Evolutionary conservation across 2,329 filamentous ascomycete genomes (phyloP), one percentile per base, ranked within the genome.

Genomic region (Claviceps cyperi): DNA sequence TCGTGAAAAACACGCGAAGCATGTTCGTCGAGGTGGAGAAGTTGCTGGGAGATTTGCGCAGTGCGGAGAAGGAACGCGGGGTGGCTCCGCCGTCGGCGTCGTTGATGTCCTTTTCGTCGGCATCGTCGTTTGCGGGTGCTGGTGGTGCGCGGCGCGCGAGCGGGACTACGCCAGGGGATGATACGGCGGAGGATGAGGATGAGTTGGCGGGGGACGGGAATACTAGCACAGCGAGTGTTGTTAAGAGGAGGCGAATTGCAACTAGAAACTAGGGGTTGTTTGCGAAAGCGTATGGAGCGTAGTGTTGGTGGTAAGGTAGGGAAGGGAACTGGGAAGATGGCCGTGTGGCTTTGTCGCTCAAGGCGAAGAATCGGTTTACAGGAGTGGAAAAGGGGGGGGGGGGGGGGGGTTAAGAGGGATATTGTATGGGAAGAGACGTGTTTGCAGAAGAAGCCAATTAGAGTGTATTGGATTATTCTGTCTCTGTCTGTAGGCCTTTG

Each of bases 1-100:
- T 96, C 32, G 90, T 95, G 35, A 83, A 86, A 52, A 88, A 94
- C 61, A 89, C 90, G 1, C 75, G 84, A 51, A 84, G 87, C 64
- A 96, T 96, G 89, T 94, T 88, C 59, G 76, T 84, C 52, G 86
- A 91, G 64, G 86, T 94, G 1, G 84, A 94, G 67, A 81, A 84
- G 62, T 77, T 84, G 19, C 76, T 94, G 15, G 80, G 77, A 39
- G 82, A 84, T 57, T 83, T 90, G 72, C 78, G 87, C 32, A 84
- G 80, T 49, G 84, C 84, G 1, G 85, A 94, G 60, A 75, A 75
- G 53, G 73, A 77, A 43, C 62, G 66, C 4, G 65, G 63, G 35
- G 9, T 32, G 28, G 66, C 61, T 3, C 66, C 65, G 17, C 63
- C 64, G 5, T 60, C 64, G 3, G 24, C 60, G 60, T 22, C 60